Base-by-base conservation (phyloP, 1,284 basidiomycete species). In the Ceratobasidium sp. region DNA sequence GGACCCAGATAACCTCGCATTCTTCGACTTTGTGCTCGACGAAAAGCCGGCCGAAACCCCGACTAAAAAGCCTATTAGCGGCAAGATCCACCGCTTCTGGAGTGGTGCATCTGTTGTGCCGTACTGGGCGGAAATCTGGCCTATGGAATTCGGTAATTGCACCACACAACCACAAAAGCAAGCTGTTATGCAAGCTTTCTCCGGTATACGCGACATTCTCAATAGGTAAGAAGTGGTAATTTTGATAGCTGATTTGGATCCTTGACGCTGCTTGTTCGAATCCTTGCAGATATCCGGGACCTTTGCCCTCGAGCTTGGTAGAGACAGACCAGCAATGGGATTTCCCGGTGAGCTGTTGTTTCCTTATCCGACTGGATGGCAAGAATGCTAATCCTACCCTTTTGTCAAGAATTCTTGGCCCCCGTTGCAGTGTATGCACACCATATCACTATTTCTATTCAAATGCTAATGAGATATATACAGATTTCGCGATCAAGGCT, bases 121-220 rank as follows among this genome's bases (percentile, higher is more conserved):
- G 0, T 87, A 94, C 66, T 97, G 97, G 97, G 93, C 89, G 71
- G 93, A 91, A 28, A 95, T 98, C 82, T 87, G 95, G 67, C 96
- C 97, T n/a, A n/a, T n/a, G n/a, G n/a, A n/a, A n/a, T n/a, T n/a
- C n/a, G n/a, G n/a, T n/a, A n/a, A n/a, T n/a, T n/a, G n/a, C n/a
- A n/a, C n/a, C n/a, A n/a, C n/a, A n/a, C n/a, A n/a, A n/a, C n/a
- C n/a, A n/a, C n/a, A n/a, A n/a, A 0, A 83, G 89, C n/a, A 92
- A 94, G 81, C 82, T 20, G 94, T 94, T 0, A 93, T 96, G 80
- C 88, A 89, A 3, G 89, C 91, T 72, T 96, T 97, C 83, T 87
- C 93, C 0, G 89, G 92, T 0, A 83, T 96, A 39, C 92, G 95
- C 82, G 87, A 94, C 86, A 90, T 95, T 2, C 84, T 97, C 82